Evolutionary conservation across 2,329 filamentous ascomycete genomes (phyloP).

Genomic region (Beauveria sp.): DNA sequence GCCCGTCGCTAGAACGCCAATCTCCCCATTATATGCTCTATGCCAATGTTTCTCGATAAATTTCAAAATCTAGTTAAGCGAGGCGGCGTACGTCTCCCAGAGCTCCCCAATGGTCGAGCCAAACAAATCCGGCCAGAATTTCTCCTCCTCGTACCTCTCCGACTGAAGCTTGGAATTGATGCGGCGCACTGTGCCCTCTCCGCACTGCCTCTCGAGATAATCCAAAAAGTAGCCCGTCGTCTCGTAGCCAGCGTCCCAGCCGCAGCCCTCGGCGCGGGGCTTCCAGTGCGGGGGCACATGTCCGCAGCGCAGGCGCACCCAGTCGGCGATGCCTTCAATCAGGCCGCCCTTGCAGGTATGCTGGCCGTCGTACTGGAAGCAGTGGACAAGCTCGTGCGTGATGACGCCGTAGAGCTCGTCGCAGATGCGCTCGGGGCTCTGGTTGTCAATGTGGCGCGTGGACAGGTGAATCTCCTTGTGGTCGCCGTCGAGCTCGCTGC

Average conservation of each 20-base stretch:
- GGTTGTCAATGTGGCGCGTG: slow-evolving; percentile 59
- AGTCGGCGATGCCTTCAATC: slow-evolving; percentile 89
- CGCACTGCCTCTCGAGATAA: slow-evolving; percentile 66
- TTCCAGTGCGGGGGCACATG: slow-evolving; percentile 82
- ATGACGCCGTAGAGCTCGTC: slow-evolving; percentile 75
- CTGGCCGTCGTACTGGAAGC: slow-evolving; percentile 71
- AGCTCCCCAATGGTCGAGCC: slow-evolving; percentile 59
- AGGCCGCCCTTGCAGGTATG: slow-evolving; percentile 63
- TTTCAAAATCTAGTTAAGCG: neutral
- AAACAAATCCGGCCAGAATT: slow-evolving; percentile 62
- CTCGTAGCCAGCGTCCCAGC: slow-evolving; percentile 89
- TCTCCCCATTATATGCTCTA: neutral
- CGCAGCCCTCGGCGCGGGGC: slow-evolving; percentile 37
- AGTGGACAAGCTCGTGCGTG: slow-evolving; percentile 91
- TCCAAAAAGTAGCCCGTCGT: slow-evolving; percentile 86
- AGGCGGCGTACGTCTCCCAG: slow-evolving; percentile 63
- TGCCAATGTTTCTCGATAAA: neutral
- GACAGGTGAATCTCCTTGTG: slow-evolving; percentile 94
- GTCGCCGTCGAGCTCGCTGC: slow-evolving; percentile 68
- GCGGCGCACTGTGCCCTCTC: slow-evolving; percentile 49
- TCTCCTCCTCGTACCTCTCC: slow-evolving; percentile 55
- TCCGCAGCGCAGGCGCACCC: slow-evolving; percentile 69
- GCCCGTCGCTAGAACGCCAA: neutral
- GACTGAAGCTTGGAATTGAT: slow-evolving; percentile 61
- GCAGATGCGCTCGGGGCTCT: slow-evolving; percentile 34